Conservation (phyloP, 2,329 filamentous ascomycete species). For the Alternaria ethzedia region DNA sequence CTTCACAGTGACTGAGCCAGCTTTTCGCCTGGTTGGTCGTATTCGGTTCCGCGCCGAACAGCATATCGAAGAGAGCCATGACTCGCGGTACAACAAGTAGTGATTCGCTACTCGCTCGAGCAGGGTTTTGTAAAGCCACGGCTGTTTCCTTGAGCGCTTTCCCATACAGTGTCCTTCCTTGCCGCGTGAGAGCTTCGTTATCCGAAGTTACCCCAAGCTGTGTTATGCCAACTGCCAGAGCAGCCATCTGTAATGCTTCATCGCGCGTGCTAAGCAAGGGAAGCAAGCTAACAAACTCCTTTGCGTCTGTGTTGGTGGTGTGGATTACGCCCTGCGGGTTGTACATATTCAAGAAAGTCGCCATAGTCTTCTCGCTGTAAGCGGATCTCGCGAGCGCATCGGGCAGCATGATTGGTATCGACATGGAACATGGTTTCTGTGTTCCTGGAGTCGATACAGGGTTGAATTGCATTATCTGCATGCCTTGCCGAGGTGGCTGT, state of each 20-base stretch:
- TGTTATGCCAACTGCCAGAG: conserved; percentile 34
- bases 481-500: conserved; percentile 3
- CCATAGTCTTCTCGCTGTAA: conserved; percentile 29
- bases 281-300: conserved; percentile 22
- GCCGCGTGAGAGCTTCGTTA: conserved; percentile 20
- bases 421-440: not conserved
- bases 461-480: conserved; percentile 2
- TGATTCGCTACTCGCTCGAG: conserved; percentile 25
- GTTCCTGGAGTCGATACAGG: not conserved
- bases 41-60: conserved; percentile 36
- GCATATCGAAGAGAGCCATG: conserved; percentile 34
- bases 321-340: conserved; percentile 12
- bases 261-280: conserved; percentile 27
- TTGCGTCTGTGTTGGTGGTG: conserved; percentile 11
- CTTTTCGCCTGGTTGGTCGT: conserved; percentile 28
- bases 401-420: conserved; percentile 14
- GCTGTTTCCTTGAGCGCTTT: conserved; percentile 31
- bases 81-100: conserved; percentile 35
- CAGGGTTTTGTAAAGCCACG: conserved; percentile 23
- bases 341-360: conserved; percentile 31
- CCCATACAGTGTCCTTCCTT: conserved; percentile 35
- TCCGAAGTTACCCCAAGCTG: conserved; percentile 25
- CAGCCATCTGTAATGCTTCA: conserved; percentile 30
- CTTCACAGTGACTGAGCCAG: conserved; percentile 39
- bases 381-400: conserved; percentile 27